phyloP scores from a whole-genome alignment of 2,329 filamentous ascomycete species.

The Sclerotinia trifoliorum region DNA sequence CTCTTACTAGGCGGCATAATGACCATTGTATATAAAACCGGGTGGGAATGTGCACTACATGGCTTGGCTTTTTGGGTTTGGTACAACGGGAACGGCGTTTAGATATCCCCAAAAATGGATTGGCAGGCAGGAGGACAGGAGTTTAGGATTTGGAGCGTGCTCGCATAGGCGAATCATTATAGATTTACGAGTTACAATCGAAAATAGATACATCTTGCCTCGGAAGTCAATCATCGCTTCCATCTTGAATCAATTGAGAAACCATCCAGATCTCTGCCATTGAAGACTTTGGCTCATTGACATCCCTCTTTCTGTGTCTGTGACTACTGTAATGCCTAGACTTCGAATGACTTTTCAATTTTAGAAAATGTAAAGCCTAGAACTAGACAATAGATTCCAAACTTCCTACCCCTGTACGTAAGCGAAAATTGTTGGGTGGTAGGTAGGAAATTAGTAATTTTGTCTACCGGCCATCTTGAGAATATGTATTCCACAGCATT shows the following conservation, averaged over 20 bases:
- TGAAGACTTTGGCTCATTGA: background rate
- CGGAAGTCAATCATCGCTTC: background rate
- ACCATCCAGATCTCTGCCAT: background rate
- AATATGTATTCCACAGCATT: too few species aligned
- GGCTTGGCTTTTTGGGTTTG: slow-evolving; percentile 3
- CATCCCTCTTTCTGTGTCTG: background rate
- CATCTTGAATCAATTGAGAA: background rate
- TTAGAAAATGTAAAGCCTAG: background rate
- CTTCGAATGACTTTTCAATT: background rate
- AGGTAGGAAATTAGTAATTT: too few species aligned
- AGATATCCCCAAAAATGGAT: slow-evolving; percentile 18
- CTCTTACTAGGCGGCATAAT: background rate
- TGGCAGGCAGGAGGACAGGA: background rate
- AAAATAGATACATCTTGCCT: background rate
- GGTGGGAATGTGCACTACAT: slow-evolving; percentile 2
- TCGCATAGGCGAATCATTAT: slow-evolving; percentile 3
- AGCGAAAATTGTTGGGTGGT: background rate
- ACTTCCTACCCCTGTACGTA: background rate
- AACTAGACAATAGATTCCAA: background rate
- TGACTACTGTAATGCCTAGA: background rate
- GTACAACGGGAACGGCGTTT: slow-evolving; percentile 14
- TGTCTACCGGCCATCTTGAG: too few species aligned
- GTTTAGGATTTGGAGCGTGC: slow-evolving; percentile 1
- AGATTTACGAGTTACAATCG: background rate
- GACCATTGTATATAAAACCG: slow-evolving; percentile 1